These are phyloP conservation scores for Cutaneotrichosporon curvatum DNA, from an alignment of 1,284 basidiomycete species.

Conservation along the genomic window DNA sequence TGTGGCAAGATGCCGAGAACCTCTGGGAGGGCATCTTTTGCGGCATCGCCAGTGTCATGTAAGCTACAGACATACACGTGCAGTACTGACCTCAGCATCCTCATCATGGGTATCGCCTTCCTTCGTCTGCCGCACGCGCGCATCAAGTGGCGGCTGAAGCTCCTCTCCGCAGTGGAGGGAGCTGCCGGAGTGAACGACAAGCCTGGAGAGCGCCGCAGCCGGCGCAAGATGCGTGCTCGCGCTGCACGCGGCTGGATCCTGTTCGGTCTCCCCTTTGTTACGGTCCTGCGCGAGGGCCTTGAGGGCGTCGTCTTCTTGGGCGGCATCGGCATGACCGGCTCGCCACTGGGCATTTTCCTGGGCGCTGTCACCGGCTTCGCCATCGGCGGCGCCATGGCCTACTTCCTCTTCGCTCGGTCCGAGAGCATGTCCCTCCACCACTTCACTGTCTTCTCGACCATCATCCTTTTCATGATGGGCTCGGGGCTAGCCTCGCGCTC, in stretches of 20 bases:
- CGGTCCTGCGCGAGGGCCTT: conserved; percentile 81
- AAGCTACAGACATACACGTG: conserved; percentile 1
- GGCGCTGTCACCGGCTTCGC: conserved; percentile 50
- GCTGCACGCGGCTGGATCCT: conserved; percentile 50
- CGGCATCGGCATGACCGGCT: conserved; percentile 51
- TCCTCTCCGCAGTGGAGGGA: conserved; percentile 63
- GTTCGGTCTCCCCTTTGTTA: conserved; percentile 75
- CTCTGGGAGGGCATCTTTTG: conserved; percentile 62
- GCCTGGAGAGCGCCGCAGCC: neutral
- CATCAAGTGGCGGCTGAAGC: conserved; percentile 78
- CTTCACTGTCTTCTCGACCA: conserved; percentile 76
- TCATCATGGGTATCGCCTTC: conserved; percentile 65
- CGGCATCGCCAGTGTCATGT: conserved; percentile 55
- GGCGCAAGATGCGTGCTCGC: conserved; percentile 12
- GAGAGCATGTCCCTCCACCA: conserved; percentile 52
- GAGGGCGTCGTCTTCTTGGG: conserved; percentile 87
- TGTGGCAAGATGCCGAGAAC: conserved; percentile 59
- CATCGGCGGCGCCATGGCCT: conserved; percentile 61
- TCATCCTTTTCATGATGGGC: conserved; percentile 76
- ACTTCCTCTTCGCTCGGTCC: conserved; percentile 27
- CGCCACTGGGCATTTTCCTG: conserved; percentile 59
- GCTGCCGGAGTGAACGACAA: conserved; percentile 8
- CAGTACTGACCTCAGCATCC: conserved; percentile 17
- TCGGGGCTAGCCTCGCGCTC: conserved; percentile 74
- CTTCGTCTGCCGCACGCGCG: conserved; percentile 68